These are phyloP conservation scores for Epicoccum sorghinum DNA, from an alignment of 2,329 filamentous ascomycete species.

Conservation along the genomic window DNA sequence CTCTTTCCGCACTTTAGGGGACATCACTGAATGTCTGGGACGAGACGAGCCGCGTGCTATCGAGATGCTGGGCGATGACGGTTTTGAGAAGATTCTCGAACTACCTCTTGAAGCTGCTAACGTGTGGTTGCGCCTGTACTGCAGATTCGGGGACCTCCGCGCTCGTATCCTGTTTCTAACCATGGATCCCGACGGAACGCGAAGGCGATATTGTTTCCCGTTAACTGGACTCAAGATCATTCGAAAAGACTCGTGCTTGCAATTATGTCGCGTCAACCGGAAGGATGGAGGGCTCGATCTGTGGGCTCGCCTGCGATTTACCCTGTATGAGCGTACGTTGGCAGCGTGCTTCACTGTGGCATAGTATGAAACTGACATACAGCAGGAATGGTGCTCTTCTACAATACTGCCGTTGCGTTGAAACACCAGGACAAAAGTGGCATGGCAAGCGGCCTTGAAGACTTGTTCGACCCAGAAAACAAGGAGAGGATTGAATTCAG, in stretches of 20 bases:
- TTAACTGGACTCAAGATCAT: constrained; percentile 55
- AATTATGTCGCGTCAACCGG: constrained; percentile 47
- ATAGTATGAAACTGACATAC: constrained; percentile 19
- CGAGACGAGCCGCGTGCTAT: constrained; percentile 45
- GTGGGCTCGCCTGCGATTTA: constrained; percentile 63
- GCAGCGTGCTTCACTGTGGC: not conserved
- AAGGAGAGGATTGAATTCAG: constrained; percentile 54
- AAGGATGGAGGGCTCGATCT: constrained; percentile 52
- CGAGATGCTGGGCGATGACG: constrained; percentile 44
- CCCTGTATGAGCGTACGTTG: constrained; percentile 58
- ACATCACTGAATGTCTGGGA: constrained; percentile 43
- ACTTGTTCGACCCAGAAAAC: constrained; percentile 55
- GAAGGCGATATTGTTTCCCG: constrained; percentile 56
- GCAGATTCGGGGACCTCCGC: constrained; percentile 57
- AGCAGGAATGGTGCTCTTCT: constrained; percentile 62
- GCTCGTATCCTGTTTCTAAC: constrained; percentile 61
- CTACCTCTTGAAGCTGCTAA: constrained; percentile 56
- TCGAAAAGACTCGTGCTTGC: constrained; percentile 50
- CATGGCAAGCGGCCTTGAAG: constrained; percentile 49
- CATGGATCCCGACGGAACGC: constrained; percentile 47
- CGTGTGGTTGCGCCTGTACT: constrained; percentile 58
- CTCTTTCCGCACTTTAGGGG: constrained; percentile 42
- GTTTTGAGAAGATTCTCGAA: constrained; percentile 50
- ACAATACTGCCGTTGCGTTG: constrained; percentile 62
- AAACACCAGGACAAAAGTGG: constrained; percentile 60